phyloP scores from a whole-genome alignment of 1,284 basidiomycete genomes.

The Pseudomicrostroma phylloplanum region DNA sequence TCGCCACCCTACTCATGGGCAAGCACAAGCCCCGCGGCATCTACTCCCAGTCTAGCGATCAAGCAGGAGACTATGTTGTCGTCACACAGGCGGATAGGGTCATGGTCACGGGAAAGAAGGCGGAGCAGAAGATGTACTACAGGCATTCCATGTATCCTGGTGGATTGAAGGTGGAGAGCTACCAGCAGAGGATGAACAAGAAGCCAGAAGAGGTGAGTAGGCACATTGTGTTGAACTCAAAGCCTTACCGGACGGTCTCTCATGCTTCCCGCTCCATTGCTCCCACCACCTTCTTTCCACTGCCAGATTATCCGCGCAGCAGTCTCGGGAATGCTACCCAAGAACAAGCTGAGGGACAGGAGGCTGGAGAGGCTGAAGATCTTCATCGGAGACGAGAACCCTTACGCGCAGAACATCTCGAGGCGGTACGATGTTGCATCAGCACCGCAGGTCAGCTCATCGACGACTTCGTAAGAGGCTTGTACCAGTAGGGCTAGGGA shows the following conservation, averaged over 20 bases:
- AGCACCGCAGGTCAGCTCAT: background rate
- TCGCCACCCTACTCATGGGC: conserved; percentile 93
- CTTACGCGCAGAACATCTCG: conserved; percentile 37
- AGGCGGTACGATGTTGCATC: conserved; percentile 16
- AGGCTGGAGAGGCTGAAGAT: conserved; percentile 47
- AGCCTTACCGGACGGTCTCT: background rate
- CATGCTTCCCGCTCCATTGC: background rate
- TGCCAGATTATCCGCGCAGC: conserved; percentile 42
- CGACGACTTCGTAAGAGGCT: background rate
- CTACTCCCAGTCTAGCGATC: conserved; percentile 65
- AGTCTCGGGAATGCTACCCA: conserved; percentile 50
- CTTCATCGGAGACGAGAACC: conserved; percentile 41
- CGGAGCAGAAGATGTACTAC: conserved; percentile 77
- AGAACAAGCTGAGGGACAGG: conserved; percentile 47
- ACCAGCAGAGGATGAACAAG: conserved; percentile 53
- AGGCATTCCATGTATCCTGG: conserved; percentile 91
- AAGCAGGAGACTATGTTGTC: conserved; percentile 79
- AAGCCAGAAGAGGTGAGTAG: conserved; percentile 81
- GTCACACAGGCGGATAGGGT: conserved; percentile 83
- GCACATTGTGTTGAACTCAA: background rate
- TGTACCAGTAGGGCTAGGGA: background rate
- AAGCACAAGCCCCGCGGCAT: conserved; percentile 85
- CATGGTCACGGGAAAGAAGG: conserved; percentile 82
- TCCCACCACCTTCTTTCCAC: background rate
- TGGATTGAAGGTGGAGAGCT: conserved; percentile 63